Conservation (phyloP, 306 rosid species). For the Psophocarpus tetragonolobus region DNA sequence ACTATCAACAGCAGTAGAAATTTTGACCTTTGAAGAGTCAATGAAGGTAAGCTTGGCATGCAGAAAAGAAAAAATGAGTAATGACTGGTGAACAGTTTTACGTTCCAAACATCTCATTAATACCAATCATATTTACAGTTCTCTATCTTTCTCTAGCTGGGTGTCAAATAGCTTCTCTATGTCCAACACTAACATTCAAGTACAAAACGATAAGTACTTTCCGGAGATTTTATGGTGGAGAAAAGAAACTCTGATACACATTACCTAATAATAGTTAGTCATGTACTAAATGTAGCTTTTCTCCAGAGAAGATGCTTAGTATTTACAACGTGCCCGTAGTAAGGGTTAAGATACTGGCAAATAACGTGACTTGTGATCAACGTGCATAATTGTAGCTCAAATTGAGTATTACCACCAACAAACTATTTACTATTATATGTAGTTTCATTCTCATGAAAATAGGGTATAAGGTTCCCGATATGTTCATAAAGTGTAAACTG, state of each 20-base stretch:
- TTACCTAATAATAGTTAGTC: background rate
- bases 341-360: background rate
- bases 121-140: background rate
- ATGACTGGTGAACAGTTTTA: background rate
- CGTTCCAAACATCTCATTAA: background rate
- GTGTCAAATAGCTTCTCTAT: background rate
- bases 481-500: conserved; percentile 26
- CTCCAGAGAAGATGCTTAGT: background rate
- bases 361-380: background rate
- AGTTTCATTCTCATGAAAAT: background rate
- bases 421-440: too few species aligned
- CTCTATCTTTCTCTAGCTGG: background rate
- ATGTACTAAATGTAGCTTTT: background rate
- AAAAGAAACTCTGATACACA: background rate
- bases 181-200: conserved; percentile 11
- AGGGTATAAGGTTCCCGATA: background rate
- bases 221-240: background rate
- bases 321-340: background rate
- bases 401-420: background rate
- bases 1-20: conserved; percentile 5
- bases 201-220: background rate
- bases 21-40: background rate
- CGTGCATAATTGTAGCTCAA: conserved; percentile 8
- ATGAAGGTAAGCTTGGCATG: background rate
- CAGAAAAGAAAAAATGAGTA: background rate